A percentile compares a stretch with the other conserved stretches of the same genome.
phyloP scores from a whole-genome alignment of 768 basidiomycete genomes.

The Suillus sp. region DNA sequence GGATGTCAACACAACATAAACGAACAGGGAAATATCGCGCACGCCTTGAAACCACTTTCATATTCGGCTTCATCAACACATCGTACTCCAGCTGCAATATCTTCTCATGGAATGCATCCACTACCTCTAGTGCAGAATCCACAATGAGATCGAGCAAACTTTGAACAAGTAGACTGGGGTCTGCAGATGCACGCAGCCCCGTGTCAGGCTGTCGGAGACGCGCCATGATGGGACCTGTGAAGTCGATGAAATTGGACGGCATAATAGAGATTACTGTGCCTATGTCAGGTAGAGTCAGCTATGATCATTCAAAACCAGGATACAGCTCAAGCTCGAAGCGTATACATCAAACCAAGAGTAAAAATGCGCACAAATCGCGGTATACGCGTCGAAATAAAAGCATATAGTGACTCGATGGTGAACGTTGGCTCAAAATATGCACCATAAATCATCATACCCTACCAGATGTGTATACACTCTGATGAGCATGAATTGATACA shows the following conservation, averaged over 20 bases:
- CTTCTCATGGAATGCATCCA: slow-evolving; percentile 67
- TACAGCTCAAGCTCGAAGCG: background rate
- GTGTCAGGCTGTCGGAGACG: slow-evolving; percentile 62
- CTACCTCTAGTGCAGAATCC: slow-evolving; percentile 65
- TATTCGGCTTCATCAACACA: slow-evolving; percentile 60
- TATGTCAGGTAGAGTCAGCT: slow-evolving; percentile 21
- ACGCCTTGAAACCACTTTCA: slow-evolving; percentile 63
- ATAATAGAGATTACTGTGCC: slow-evolving; percentile 68
- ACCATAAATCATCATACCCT: background rate
- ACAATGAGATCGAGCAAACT: slow-evolving; percentile 70
- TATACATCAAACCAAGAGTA: background rate
- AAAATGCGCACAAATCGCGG: background rate
- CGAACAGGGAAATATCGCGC: slow-evolving; percentile 26
- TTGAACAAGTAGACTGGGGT: slow-evolving; percentile 70
- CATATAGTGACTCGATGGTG: background rate
- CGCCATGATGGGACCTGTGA: slow-evolving; percentile 58
- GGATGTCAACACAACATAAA: background rate
- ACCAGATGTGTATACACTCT: background rate
- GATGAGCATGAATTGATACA: background rate
- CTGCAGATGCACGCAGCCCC: slow-evolving; percentile 59
- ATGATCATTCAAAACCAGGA: background rate
- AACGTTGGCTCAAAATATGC: background rate
- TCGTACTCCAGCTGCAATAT: slow-evolving; percentile 62
- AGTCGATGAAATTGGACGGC: slow-evolving; percentile 44
- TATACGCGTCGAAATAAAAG: background rate